Base-by-base conservation (phyloP, 202 grass and related monocot species). In the Panicum virgatum region DNA sequence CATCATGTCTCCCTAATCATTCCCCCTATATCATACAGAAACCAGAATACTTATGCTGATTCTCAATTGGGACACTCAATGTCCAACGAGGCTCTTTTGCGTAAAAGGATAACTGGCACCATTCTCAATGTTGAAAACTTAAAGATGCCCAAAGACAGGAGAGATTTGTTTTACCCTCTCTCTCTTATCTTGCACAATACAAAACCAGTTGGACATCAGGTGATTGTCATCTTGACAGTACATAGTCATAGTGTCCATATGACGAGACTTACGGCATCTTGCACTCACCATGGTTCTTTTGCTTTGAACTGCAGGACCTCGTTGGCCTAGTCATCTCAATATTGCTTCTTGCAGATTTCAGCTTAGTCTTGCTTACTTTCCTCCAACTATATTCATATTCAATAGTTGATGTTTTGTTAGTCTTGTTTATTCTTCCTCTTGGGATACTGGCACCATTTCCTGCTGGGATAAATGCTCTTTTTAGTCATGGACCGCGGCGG, bases 391-490 rank as follows among this genome's bases (percentile, higher is more conserved):
- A 99, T 85, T 96, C 96, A 44, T 99, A 94, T 72, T 99, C 93
- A 56, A 92, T 99, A 85, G 89, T 64, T 0, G 89, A 92, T 77
- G 84, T 99, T 86, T 86, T 99, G 34, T 88, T 99, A 73, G 91
- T 99, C 78, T 75, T 99, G 70, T 96, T 99, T 53, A 76, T 99
- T 87, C 93, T 99, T 83, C 96, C 96, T 88, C 90, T 99, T 48
- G 96, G 93, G 72, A 94, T 99, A 84, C 80, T 99, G 13, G 93
- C 89, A 52, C 96, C 96, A 76, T 99, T 99, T 43, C 96, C 96
- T 45, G 96, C 93, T 79, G 96, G 96, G 76, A 96, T 99, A 84
- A 99, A 99, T 96, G 96, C 96, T 76, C 91, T 99, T 70, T 99
- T 99, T 88, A 99, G 96, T 81, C 96, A 99, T 87, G 96, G 93